phyloP scores from a whole-genome alignment of 768 basidiomycete genomes.

The Trametes cinnabarina region DNA sequence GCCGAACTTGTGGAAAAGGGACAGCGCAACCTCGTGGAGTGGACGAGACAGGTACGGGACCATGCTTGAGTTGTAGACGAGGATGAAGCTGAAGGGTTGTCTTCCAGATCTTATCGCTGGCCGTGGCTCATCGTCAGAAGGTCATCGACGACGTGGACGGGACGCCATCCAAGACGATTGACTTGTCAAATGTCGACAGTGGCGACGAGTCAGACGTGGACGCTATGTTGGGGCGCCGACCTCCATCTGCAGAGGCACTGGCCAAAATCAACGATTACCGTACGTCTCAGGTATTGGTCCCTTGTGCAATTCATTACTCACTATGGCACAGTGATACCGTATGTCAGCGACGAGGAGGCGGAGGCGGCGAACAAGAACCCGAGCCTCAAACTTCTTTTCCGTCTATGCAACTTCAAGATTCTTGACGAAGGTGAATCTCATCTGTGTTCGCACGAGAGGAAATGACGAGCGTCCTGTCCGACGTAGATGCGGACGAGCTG shows the following conservation, averaged over 20 bases:
- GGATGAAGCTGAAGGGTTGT: too few relatives aligned
- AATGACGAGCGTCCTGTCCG: background rate
- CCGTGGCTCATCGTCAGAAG: conserved; percentile 55
- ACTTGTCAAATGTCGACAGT: conserved; percentile 32
- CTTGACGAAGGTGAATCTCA: conserved; percentile 57
- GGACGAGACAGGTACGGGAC: conserved; percentile 62
- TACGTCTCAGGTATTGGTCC: conserved; percentile 38
- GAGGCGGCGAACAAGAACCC: conserved; percentile 75
- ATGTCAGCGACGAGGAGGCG: conserved; percentile 70
- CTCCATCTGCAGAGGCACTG: conserved; percentile 67
- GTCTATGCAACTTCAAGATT: conserved; percentile 69
- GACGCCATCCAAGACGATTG: conserved; percentile 26
- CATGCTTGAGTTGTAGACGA: too few relatives aligned
- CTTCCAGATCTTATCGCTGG: conserved; percentile 57
- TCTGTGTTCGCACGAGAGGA: conserved; percentile 4
- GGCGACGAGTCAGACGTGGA: conserved; percentile 35
- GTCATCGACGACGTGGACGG: conserved; percentile 63
- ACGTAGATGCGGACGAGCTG: conserved; percentile 61
- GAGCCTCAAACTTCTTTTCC: conserved; percentile 81
- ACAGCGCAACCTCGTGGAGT: conserved; percentile 64
- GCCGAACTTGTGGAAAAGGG: conserved; percentile 68
- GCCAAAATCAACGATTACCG: conserved; percentile 73
- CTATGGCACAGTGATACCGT: conserved; percentile 62
- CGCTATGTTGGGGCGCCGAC: conserved; percentile 29
- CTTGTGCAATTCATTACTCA: background rate